Evolutionary conservation across 192 early-diverging fungal species (phyloP), one percentile per base, ranked within the genome.

Genomic region (Spizellomyces sp.): DNA sequence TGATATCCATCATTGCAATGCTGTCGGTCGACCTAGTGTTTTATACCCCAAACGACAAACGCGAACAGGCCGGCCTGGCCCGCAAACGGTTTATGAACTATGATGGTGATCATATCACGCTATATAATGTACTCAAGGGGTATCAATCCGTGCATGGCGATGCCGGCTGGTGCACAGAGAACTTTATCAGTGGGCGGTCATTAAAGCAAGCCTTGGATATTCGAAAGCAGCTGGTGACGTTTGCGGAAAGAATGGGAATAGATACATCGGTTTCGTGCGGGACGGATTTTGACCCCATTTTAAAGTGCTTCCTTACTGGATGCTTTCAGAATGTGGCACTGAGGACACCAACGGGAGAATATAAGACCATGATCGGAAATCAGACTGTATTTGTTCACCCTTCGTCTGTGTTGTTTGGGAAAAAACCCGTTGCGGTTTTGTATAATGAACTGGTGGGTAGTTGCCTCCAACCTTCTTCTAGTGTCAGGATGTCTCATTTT

Each of bases 41-140:
- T 67, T 94, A 88, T 56, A 82, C 89, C 5, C 95, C 98, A 4
- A 81, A 88, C n/a, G 90, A 95, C 77, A 78, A 81, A 74, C 89
- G 95, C 45, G 95, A 97, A 46, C 85, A 93, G 62, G 93, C 91
- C 14, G 83, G 87, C 41, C 89, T 89, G 10, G 91, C 92, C 14
- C 92, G 91, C 61, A 81, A 86, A 66, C 87, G 90, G 58, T 99
- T 99, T 72, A 69, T 89, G 9, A 91, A 87, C 45, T 83, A 85
- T 42, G 92, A 96, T 45, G 98, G 98, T 62, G 96, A 99, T 80
- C 95, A 96, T 62, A 67, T 99, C 27, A 99, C 98, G 2, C 84
- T 92, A 9, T 75, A 96, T 52, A 97, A 96, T 70, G 91, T 95
- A 4, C 72, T 94, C 46, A 82, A 87, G 14, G 91, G 87, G 5